These are phyloP conservation scores for Phytophthora podocarpi DNA, from an alignment of 352 stramenopile genomes.

Conservation along the genomic window DNA sequence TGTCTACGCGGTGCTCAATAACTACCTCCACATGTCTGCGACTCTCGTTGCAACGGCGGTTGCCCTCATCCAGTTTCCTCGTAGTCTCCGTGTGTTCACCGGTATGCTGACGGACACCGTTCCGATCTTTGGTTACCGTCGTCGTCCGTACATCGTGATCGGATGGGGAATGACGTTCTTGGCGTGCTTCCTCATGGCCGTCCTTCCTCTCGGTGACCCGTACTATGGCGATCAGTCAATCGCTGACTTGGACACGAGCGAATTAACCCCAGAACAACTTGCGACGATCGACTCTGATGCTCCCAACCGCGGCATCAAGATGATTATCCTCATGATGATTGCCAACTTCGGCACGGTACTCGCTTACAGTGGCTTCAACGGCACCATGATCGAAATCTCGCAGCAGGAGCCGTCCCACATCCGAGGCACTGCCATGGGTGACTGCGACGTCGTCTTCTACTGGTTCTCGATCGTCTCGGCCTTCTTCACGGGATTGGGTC, in stretches of 20 bases:
- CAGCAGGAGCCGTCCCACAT: constrained; percentile 50
- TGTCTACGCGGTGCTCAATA: constrained; percentile 67
- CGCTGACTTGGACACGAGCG: constrained; percentile 27
- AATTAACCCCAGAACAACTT: constrained; percentile 40
- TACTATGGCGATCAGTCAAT: constrained; percentile 55
- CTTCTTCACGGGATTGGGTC: constrained; percentile 52
- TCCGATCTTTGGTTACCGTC: constrained; percentile 79
- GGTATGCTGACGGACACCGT: constrained; percentile 79
- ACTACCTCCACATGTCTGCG: constrained; percentile 68
- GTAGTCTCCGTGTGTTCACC: constrained; percentile 62
- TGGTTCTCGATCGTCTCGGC: constrained; percentile 43
- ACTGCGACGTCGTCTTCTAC: constrained; percentile 43
- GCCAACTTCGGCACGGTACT: constrained; percentile 81
- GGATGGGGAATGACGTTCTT: constrained; percentile 57
- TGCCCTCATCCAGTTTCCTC: constrained; percentile 56
- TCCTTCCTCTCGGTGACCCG: constrained; percentile 48
- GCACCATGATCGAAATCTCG: constrained; percentile 61
- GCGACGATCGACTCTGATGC: constrained; percentile 51
- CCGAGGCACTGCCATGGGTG: constrained; percentile 47
- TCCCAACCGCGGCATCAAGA: constrained; percentile 49
- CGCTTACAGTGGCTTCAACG: constrained; percentile 72
- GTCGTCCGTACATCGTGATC: constrained; percentile 83
- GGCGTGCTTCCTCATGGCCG: constrained; percentile 51
- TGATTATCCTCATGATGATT: constrained; percentile 72
- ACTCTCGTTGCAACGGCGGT: constrained; percentile 52